Conservation (phyloP, 2,329 filamentous ascomycete genomes). For the Fusarium sp. region DNA sequence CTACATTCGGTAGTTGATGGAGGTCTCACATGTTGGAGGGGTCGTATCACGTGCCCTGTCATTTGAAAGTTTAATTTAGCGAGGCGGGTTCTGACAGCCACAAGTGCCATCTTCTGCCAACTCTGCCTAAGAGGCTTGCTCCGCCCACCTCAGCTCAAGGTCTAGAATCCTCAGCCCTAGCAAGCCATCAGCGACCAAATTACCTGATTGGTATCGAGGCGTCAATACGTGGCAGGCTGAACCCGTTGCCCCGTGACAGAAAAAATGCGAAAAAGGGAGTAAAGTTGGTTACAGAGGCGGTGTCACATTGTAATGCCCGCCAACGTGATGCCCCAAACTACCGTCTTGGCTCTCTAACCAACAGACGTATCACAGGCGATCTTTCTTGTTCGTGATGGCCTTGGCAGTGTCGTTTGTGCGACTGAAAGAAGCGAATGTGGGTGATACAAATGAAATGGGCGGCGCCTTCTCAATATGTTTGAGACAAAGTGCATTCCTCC, state of each 20-base stretch:
- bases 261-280: not conserved
- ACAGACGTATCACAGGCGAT: not conserved
- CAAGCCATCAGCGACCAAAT: not conserved
- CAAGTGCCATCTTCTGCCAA: not conserved
- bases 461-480: not conserved
- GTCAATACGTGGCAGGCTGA: not conserved
- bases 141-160: not conserved
- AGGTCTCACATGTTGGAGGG: not conserved
- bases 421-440: not conserved
- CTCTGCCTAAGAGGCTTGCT: not conserved
- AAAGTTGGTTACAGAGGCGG: not conserved
- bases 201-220: not conserved
- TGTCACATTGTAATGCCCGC: not conserved
- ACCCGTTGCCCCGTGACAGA: not conserved
- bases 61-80: not conserved
- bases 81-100: not conserved
- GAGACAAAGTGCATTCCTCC: not conserved
- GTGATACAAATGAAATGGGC: not conserved
- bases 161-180: constrained; percentile 3
- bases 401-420: not conserved
- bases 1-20: not conserved
- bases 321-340: not conserved
- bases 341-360: not conserved
- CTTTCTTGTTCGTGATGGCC: not conserved
- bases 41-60: not conserved